Conservation (phyloP, 192 early-diverging fungal species). For the Allomyces macrogynus region DNA sequence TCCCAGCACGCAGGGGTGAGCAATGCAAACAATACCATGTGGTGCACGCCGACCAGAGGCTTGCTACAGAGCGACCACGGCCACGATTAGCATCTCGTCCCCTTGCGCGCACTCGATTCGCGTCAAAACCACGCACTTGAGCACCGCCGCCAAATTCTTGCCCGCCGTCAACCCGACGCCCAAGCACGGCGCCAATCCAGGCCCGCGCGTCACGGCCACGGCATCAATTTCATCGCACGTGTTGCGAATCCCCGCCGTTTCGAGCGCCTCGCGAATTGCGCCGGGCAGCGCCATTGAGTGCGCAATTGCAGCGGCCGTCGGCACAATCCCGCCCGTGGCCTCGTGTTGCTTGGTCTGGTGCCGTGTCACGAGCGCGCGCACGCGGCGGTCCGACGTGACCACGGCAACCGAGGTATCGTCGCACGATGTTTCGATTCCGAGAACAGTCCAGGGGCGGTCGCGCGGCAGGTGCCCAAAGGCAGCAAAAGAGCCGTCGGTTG, state of each 20-base stretch:
- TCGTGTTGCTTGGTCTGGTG: constrained; percentile 48
- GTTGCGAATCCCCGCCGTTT: constrained; percentile 20
- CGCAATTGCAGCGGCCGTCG: constrained; percentile 38
- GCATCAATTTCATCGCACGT: constrained; percentile 34
- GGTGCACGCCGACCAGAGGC: constrained; percentile 58
- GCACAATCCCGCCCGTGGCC: constrained; percentile 53
- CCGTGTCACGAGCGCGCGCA: constrained; percentile 36
- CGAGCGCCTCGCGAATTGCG: constrained; percentile 38
- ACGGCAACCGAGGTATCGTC: constrained; percentile 60
- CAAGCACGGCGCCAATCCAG: constrained; percentile 46
- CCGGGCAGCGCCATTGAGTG: constrained; percentile 40
- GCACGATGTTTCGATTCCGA: constrained; percentile 35
- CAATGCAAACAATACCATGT: constrained; percentile 27
- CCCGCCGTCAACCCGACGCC: constrained; percentile 47
- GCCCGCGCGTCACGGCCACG: constrained; percentile 56
- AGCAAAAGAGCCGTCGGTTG: too few species aligned
- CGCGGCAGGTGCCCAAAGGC: too few species aligned
- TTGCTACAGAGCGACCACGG: constrained; percentile 8
- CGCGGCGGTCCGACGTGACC: constrained; percentile 37
- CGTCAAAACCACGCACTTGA: constrained; percentile 8
- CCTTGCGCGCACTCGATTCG: neutral
- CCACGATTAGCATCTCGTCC: too few species aligned
- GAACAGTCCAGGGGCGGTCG: too few species aligned
- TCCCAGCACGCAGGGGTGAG: neutral
- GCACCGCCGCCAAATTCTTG: constrained; percentile 47